Percentiles rank a stretch among this genome's conserved stretches.
These are phyloP conservation scores for Austroboletus niveus DNA, from an alignment of 1,284 basidiomycete species.

Conservation along the genomic window DNA sequence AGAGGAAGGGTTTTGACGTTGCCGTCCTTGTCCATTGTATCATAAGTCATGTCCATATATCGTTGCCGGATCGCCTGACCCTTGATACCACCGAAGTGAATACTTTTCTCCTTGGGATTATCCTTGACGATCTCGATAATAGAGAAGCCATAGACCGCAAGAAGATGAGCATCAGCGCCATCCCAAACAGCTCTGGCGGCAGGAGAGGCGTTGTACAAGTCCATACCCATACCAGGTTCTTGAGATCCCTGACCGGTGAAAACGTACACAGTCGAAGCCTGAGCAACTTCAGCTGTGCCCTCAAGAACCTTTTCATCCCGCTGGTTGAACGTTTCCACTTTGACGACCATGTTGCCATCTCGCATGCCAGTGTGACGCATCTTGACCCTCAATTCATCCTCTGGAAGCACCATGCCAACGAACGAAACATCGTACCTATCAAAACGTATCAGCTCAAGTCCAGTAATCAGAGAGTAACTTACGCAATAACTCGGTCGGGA, in stretches of 20 bases:
- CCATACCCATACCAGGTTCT: constrained; percentile 99
- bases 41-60: constrained; percentile 99
- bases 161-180: constrained; percentile 89
- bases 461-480: constrained; percentile 35
- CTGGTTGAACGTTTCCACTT: constrained; percentile 85
- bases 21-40: constrained; percentile 93
- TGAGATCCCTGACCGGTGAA: constrained; percentile 99
- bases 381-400: constrained; percentile 85
- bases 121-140: constrained; percentile 98
- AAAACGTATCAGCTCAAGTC: constrained; percentile 7
- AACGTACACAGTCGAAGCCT: constrained; percentile 92
- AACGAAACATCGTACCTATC: constrained; percentile 86
- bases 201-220: constrained; percentile 89
- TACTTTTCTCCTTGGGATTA: constrained; percentile 95
- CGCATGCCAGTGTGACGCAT: constrained; percentile 91
- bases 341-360: constrained; percentile 90
- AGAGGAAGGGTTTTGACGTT: constrained; percentile 92
- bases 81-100: constrained; percentile 99
- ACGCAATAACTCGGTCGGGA: constrained; percentile 87
- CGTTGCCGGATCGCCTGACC: constrained; percentile 96
- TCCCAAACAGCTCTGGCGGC: constrained; percentile 98
- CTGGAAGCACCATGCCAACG: constrained; percentile 97
- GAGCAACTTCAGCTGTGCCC: constrained; percentile 90
- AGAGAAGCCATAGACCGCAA: constrained; percentile 95
- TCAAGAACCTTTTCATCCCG: constrained; percentile 89